Percentiles rank a stretch among this genome's conserved stretches.
phyloP scores from a whole-genome alignment of 1,139 yeast genomes.

The Suhomyces yuchorum region DNA sequence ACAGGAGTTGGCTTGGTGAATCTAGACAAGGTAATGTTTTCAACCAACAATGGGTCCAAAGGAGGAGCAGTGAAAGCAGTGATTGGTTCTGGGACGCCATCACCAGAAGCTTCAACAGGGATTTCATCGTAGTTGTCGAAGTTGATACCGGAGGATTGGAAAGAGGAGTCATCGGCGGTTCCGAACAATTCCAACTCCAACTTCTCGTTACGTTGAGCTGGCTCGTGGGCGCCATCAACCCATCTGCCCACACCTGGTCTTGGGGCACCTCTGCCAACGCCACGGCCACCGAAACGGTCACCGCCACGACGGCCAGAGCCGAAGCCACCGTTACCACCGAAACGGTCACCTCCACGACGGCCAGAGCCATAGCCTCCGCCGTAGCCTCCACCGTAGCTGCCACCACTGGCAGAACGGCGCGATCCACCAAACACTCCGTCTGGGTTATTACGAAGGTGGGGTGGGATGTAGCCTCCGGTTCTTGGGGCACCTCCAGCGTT shows the following conservation, averaged over 20 bases:
- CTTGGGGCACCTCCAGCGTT: slow-evolving; percentile 12
- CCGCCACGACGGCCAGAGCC: slow-evolving; percentile 32
- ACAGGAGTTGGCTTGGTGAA: slow-evolving; percentile 98
- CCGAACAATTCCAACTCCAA: slow-evolving; percentile 87
- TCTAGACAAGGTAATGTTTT: slow-evolving; percentile 84
- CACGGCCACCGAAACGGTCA: slow-evolving; percentile 28
- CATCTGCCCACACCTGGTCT: slow-evolving; percentile 67
- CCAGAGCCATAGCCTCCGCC: slow-evolving; percentile 20
- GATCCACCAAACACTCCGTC: slow-evolving; percentile 18
- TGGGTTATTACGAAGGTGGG: slow-evolving; percentile 54
- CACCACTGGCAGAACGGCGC: slow-evolving; percentile 24
- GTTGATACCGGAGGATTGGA: slow-evolving; percentile 96
- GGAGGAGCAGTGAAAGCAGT: slow-evolving; percentile 89
- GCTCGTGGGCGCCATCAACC: slow-evolving; percentile 86
- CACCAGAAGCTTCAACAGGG: slow-evolving; percentile 98
- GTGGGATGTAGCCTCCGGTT: slow-evolving; percentile 57
- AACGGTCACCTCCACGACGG: slow-evolving; percentile 12
- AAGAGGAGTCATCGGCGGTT: slow-evolving; percentile 73
- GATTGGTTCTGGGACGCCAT: slow-evolving; percentile 92
- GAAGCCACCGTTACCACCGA: slow-evolving; percentile 19
- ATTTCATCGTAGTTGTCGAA: slow-evolving; percentile 98
- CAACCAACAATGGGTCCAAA: slow-evolving; percentile 81
- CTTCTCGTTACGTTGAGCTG: slow-evolving; percentile 71
- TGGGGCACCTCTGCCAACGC: slow-evolving; percentile 31
- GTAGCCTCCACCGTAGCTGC: slow-evolving; percentile 23